Base-by-base conservation (phyloP, 257 asterid genomes). In the Hygrophila difformis region DNA sequence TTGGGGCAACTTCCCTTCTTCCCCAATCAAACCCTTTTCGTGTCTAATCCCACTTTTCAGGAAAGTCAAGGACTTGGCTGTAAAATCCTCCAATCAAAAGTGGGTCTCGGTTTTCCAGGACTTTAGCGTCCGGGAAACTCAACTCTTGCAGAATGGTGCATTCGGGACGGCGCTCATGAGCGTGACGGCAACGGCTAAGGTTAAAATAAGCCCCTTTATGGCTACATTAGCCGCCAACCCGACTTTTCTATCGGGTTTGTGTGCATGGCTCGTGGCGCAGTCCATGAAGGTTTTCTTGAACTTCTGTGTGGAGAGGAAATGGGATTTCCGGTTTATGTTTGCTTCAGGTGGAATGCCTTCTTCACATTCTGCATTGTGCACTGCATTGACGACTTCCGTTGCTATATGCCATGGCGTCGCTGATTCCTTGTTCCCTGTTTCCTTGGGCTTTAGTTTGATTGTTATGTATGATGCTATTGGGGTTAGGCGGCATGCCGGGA, bases 401-500 rank as follows among this genome's bases (percentile, higher is more conserved):
- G 97, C 93, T 8, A 68, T 87, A 41, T 81, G 92, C 39, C 84
- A 87, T 51, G 95, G 97, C 15, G 83, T 81, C 37, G 92, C 93
- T 0, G 97, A 84, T 52, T 84, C 95, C 4, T 47, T 84, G 68
- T 87, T 87, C 68, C 95, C 94, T 0, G 95, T 84, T 64, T 80
- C 93, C 59, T 72, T 84, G 77, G 81, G 97, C 13, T 83, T 84
- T 41, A 80, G 78, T 65, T 72, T 84, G 82, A 81, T 81, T 64
- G 93, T 87, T n/a, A 83, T 87, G 95, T 80, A 81, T 45, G 95
- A 87, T 67, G 95, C 97, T 29, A 81, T 77, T 17, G 95, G 95
- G 20, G 93, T 87, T 2, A 66, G 96, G 43, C 75, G 94, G 24
- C 96, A 86, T 51, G 96, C 96, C 2, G 96, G 96, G 23, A 79